Evolutionary conservation across 306 rosid species (phyloP).

Genomic region (Gastrolobium bilobum): DNA sequence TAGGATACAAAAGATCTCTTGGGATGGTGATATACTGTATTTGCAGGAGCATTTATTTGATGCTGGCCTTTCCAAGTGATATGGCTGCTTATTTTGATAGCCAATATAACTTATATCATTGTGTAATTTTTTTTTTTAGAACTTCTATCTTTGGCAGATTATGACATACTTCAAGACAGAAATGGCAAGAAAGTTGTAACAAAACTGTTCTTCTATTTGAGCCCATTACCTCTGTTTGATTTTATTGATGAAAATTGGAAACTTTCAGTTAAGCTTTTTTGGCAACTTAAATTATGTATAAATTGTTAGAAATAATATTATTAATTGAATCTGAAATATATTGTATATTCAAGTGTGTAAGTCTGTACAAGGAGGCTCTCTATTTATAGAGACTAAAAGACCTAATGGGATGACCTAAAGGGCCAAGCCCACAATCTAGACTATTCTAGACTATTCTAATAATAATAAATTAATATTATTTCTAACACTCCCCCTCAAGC

Average conservation of each 20-base stretch:
- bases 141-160: neutral
- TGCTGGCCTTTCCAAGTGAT: constrained; percentile 8
- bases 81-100: neutral
- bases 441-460: too few relatives aligned
- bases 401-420: too few relatives aligned
- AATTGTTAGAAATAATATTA: too few relatives aligned
- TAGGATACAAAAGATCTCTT: constrained; percentile 19
- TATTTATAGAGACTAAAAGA: too few relatives aligned
- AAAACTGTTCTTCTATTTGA: constrained; percentile 28
- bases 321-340: too few relatives aligned
- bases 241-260: constrained; percentile 6
- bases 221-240: neutral
- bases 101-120: neutral
- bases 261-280: constrained; percentile 22
- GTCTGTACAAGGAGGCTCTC: too few relatives aligned
- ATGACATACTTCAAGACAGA: constrained; percentile 24
- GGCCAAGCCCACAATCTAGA: too few relatives aligned
- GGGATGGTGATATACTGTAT: neutral
- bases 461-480: too few relatives aligned
- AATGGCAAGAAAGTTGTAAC: constrained; percentile 5
- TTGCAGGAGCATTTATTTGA: neutral
- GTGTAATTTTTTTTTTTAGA: constrained; percentile 1
- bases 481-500: too few relatives aligned
- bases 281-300: neutral
- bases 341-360: too few relatives aligned